Evolutionary conservation across 2,329 filamentous ascomycete genomes (phyloP), one percentile per base, ranked within the genome.

Genomic region (Trichophyton rubrum): DNA sequence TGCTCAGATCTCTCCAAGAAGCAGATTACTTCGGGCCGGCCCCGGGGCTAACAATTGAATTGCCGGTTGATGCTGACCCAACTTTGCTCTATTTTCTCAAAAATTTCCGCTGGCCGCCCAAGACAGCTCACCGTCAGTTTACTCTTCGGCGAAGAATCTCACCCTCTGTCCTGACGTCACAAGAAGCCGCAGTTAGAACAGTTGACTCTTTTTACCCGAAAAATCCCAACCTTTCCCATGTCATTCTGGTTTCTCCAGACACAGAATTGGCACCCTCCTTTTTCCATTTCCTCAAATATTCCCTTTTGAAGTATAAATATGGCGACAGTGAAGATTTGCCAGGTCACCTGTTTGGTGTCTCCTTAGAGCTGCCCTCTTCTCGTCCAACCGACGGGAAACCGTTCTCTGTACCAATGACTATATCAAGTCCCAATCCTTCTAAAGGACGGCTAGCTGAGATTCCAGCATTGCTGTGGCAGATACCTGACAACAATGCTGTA

Each of bases 191-290:
- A 0, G 78, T 86, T 15, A 84, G 86, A 24, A 88, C 92, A 62
- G 75, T 96, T 3, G 91, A 97, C 74, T 87, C 89, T 0, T 96
- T 95, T 71, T 97, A 90, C 80, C 91, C 93, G 1, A 75, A 78
- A 2, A 78, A 84, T 61, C 78, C 84, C 3, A 70, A 72, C 1
- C 74, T 83, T 59, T 85, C 86, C 8, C 90, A 96, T 70, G 82
- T 96, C 1, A 79, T 99, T n/a, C 75, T 96, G 1, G 80, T 99
- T 4, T 91, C 90, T 3, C 84, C 91, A 1, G 85, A 95, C 66
- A 82, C 81, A 1, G 88, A 97, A 70, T 74, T 97, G 0, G 88
- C 89, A 0, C 84, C 86, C 1, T 81, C 88, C 1, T 97, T 90
- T 70, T 92, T 87, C 64, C 89, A 96, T 64, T 96, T 93, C 70